phyloP scores from a whole-genome alignment of 257 asterid genomes.

The Jaltomata sinuosa region DNA sequence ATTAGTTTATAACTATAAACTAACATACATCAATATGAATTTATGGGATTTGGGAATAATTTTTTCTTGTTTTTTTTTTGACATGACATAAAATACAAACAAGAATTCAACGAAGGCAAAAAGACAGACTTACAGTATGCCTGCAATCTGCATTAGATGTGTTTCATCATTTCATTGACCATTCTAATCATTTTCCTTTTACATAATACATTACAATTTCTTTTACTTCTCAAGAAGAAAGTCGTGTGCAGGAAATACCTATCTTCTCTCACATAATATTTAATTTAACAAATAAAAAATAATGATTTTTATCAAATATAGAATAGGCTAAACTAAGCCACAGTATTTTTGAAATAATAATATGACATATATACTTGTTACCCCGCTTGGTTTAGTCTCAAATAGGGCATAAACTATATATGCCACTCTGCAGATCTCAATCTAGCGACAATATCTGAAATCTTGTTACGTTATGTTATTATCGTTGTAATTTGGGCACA shows the following conservation, averaged over 20 bases:
- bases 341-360: not conserved
- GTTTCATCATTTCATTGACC: not conserved
- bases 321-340: not conserved
- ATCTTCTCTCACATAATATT: not conserved
- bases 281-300: not conserved
- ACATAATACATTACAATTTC: not conserved
- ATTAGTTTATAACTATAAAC: not conserved
- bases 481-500: too few relatives aligned
- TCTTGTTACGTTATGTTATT: too few relatives aligned
- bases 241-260: not conserved
- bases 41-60: not conserved
- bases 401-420: too few relatives aligned
- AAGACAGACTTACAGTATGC: not conserved
- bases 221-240: not conserved
- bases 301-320: not conserved
- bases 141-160: not conserved
- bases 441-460: too few relatives aligned
- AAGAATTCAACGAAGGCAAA: not conserved
- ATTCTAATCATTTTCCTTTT: conserved; percentile 1
- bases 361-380: too few relatives aligned
- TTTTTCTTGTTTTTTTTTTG: not conserved
- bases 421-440: too few relatives aligned
- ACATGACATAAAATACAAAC: not conserved
- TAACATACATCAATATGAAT: not conserved
- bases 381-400: too few relatives aligned